Evolutionary conservation across 768 basidiomycete species (phyloP).

Genomic region (Panus rudis): DNA sequence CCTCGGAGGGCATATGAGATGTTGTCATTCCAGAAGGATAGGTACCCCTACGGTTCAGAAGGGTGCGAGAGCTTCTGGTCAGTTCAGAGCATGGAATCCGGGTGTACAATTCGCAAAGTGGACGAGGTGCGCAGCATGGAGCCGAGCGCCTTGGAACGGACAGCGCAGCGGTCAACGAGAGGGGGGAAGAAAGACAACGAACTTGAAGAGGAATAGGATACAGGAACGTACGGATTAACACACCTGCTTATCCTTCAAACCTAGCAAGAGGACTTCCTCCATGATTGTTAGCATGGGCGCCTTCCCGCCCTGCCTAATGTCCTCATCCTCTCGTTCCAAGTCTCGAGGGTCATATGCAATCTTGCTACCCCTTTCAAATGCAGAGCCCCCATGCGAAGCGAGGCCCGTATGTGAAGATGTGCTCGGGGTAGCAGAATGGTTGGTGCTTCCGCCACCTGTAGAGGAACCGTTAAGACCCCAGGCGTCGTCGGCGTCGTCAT

Average conservation of each 20-base stretch:
- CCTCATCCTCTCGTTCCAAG: constrained; percentile 63
- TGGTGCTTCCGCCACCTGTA: constrained; percentile 7
- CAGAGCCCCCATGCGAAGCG: constrained; percentile 63
- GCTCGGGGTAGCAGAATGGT: constrained; percentile 9
- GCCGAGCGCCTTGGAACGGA: not conserved
- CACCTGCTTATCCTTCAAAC: constrained; percentile 95
- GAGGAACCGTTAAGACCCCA: constrained; percentile 25
- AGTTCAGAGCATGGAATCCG: not conserved
- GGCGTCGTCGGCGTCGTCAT: constrained; percentile 29
- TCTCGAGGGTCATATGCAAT: constrained; percentile 94
- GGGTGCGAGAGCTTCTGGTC: not conserved
- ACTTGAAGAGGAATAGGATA: not conserved
- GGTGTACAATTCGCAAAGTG: not conserved
- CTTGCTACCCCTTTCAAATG: constrained; percentile 80
- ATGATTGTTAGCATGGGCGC: constrained; percentile 87
- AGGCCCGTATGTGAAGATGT: constrained; percentile 16
- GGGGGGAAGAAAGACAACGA: not conserved
- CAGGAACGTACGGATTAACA: constrained; percentile 4
- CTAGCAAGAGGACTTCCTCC: constrained; percentile 93
- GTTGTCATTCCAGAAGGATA: constrained; percentile 99
- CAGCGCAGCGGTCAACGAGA: too few relatives aligned
- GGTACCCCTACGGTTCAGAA: constrained; percentile 65
- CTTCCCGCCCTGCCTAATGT: constrained; percentile 57
- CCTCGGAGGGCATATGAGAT: constrained; percentile 98
- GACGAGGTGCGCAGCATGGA: not conserved